Evolutionary conservation across 2,329 filamentous ascomycete genomes (phyloP).

Genomic region (Byssochlamys sp.): DNA sequence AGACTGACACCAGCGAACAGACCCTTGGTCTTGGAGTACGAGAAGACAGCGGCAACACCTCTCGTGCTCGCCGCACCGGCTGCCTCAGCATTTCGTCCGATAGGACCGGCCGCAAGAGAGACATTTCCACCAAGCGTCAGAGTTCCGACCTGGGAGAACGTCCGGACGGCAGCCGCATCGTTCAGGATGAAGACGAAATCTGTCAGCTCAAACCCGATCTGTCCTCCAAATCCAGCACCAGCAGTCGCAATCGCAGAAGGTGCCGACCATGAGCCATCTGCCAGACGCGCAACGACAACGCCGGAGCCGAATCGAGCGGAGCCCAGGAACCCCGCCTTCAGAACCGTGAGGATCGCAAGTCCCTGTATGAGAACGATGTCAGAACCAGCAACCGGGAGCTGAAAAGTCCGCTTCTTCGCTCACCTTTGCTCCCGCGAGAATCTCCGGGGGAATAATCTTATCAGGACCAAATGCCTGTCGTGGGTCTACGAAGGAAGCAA

Average conservation of each 20-base stretch:
- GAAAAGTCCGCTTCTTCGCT: constrained; percentile 1
- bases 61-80: constrained; percentile 85
- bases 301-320: constrained; percentile 43
- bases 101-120: constrained; percentile 83
- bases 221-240: constrained; percentile 42
- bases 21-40: constrained; percentile 96
- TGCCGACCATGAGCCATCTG: constrained; percentile 41
- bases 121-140: constrained; percentile 93
- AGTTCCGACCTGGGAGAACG: constrained; percentile 84
- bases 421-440: constrained; percentile 87
- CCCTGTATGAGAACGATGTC: constrained; percentile 23
- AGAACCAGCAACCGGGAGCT: constrained; percentile 6
- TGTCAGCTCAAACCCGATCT: constrained; percentile 44
- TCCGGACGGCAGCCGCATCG: constrained; percentile 76
- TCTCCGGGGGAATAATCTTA: constrained; percentile 85
- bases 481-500: constrained; percentile 88
- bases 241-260: constrained; percentile 41
- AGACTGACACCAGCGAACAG: constrained; percentile 91
- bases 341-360: constrained; percentile 40
- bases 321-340: constrained; percentile 43
- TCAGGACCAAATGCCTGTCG: constrained; percentile 88
- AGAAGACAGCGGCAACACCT: constrained; percentile 84
- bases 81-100: constrained; percentile 90
- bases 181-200: constrained; percentile 96
- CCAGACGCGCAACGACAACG: constrained; percentile 40